Base-by-base conservation (phyloP, 257 asterid genomes). In the Lithospermum erythrorhizon region DNA sequence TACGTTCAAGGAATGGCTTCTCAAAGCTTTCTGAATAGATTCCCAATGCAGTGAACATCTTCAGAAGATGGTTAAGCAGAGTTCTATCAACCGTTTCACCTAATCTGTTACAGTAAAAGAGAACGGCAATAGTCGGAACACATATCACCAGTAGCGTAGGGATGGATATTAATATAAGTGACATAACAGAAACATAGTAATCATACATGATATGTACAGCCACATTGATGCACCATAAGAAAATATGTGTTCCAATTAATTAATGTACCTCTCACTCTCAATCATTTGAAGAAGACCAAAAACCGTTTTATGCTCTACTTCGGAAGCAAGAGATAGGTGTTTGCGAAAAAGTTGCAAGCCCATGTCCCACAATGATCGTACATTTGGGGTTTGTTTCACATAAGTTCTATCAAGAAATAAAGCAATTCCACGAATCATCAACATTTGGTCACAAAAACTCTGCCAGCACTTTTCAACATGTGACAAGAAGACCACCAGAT, bases 31-130 rank as follows among this genome's bases (percentile, higher is more conserved):
- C 96, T n/a, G 78, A 65, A 70, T 93, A 93, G 72, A 89, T 93
- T 58, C 99, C 99, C 75, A 93, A 73, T 58, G 96, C 94, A 68
- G 96, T 83, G 79, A 93, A 84, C 99, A 89, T 86, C 99, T 89
- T 93, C 86, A 93, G 66, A 63, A 93, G 90, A 89, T 93, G 99
- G 78, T 84, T 86, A 59, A 93, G 94, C 61, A 86, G 97, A 70
- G 99, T 86, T 68, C 97, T 84, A 71, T 89, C 95, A 73, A 89
- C 91, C 24, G 96, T 87, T 56, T 56, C 60, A 24, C 60, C 60
- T 56, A 56, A 72, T 70, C 99, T 91, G 79, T 61, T 68, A 29
- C 45, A 62, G 53, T 3, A 65, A 72, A 58, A 68, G 37, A 69
- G 61, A 58, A 56, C 60, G 21, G 25, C 63, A 47, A 62, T 60